phyloP scores from a whole-genome alignment of 2,329 filamentous ascomycete genomes.

The Colletotrichum tanaceti region DNA sequence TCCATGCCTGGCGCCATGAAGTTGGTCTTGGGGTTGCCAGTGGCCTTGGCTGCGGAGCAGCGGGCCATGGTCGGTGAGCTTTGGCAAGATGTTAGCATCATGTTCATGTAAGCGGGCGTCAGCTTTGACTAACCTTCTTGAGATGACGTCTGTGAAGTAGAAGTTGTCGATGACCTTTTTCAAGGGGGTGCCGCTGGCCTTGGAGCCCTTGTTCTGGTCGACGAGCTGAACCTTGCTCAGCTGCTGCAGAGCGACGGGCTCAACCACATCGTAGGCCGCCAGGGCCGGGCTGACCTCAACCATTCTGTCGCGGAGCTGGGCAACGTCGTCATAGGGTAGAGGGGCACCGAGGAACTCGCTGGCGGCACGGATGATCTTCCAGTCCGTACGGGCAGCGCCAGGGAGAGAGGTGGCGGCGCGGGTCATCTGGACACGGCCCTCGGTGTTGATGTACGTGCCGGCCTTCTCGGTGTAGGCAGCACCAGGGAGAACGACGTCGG shows the following conservation, averaged over 20 bases:
- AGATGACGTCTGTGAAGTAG: constrained; percentile 97
- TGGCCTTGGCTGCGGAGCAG: constrained; percentile 92
- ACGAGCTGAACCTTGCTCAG: constrained; percentile 95
- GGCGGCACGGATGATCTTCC: constrained; percentile 96
- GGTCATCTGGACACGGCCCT: constrained; percentile 94
- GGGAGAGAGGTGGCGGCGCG: constrained; percentile 89
- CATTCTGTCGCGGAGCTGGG: constrained; percentile 91
- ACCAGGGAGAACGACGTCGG: constrained; percentile 92
- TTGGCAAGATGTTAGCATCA: constrained; percentile 33
- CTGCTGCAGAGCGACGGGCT: constrained; percentile 78
- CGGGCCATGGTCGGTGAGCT: constrained; percentile 99
- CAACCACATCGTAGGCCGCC: constrained; percentile 89
- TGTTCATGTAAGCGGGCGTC: constrained; percentile 10
- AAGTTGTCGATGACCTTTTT: constrained; percentile 94
- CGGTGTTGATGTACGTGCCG: constrained; percentile 96
- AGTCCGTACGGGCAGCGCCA: constrained; percentile 92
- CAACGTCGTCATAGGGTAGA: constrained; percentile 93
- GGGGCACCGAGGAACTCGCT: constrained; percentile 91
- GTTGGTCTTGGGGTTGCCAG: constrained; percentile 81
- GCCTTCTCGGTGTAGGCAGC: constrained; percentile 98
- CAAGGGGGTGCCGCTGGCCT: constrained; percentile 77
- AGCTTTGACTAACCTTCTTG: constrained; percentile 77
- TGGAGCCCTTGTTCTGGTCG: constrained; percentile 92
- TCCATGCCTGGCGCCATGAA: constrained; percentile 79
- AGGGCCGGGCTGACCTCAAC: constrained; percentile 92